Base-by-base conservation (phyloP, 208 protist species). In the Trypanosoma congolense region DNA sequence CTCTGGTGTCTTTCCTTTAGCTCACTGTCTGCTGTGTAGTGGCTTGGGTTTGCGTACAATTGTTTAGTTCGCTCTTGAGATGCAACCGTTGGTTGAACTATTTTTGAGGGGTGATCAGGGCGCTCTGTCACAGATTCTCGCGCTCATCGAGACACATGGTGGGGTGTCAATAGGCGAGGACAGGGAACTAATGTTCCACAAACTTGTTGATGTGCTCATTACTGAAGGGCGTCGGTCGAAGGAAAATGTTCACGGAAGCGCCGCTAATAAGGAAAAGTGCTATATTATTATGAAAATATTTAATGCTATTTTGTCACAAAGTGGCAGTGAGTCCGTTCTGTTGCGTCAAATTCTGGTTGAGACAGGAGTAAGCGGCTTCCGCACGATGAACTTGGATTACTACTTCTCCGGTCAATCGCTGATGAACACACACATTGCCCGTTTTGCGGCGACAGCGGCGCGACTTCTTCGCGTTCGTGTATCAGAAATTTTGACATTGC, bases 301-400 rank as follows among this genome's bases (percentile, higher is more conserved):
- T 1, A 57, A 55, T 4, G 22, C 68, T 12, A 49, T 74, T 0
- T 63, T 70, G 0, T 31, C 24, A 0, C 59, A 61, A 2, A 36
- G 46, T n/a, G 55, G 50, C 16, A 52, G 54, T 2, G 58, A 67
- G 6, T 57, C 67, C 10, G 2, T 14, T 3, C 33, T 62, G 9
- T 54, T 61, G 18, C 62, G 77, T 21, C 50, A 58, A 1, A 44
- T 47, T 16, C 46, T 89, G 4, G 30, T 54, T 4, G 33, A 64
- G 4, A 35, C 77, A 1, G 75, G 78, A 14, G n/a, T 83, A 26
- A 51, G 47, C 38, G 43, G 47, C 10, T 85, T 75, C 51, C 70
- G 75, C n/a, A 52, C 47, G 3, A 57, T 85, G 63, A 45, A 33
- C 16, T 60, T 89, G 1, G 82, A 89, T 57, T 55, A 65, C n/a